A percentile compares a stretch with the other conserved stretches of the same genome.
These are phyloP conservation scores for Pittosporum tobira DNA, from an alignment of 129 eudicot species.

Conservation along the genomic window DNA sequence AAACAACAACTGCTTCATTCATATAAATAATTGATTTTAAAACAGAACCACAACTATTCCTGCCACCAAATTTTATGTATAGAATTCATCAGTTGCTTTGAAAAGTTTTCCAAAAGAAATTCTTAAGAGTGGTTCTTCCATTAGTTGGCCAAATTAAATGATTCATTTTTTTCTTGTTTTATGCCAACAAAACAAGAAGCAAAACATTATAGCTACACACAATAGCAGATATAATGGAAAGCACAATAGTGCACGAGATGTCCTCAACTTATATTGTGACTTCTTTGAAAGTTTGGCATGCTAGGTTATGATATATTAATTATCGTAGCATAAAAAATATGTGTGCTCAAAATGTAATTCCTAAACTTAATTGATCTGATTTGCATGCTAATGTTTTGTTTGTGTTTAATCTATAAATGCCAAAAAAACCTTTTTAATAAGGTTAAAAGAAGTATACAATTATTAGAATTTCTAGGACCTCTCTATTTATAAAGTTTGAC, in stretches of 20 bases:
- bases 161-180: neutral
- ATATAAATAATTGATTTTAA: neutral
- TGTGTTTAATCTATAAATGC: no score
- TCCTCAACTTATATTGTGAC: no score
- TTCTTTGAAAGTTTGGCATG: no score
- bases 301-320: no score
- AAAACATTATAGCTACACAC: neutral
- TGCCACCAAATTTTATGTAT: conserved; percentile 7
- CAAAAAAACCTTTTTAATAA: no score
- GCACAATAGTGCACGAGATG: neutral
- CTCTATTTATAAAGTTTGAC: no score
- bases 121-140: neutral
- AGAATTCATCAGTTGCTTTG: conserved; percentile 10
- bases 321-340: no score
- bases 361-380: no score
- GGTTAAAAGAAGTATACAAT: no score
- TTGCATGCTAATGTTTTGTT: no score
- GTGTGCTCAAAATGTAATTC: no score
- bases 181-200: neutral
- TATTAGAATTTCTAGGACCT: no score
- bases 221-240: neutral
- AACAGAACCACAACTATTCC: neutral
- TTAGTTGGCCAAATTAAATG: neutral
- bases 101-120: conserved; percentile 3
- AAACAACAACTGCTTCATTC: conserved; percentile 1